A percentile compares a stretch with the other conserved stretches of the same genome.
These are phyloP conservation scores for Mychonastes homosphaera DNA, from an alignment of 139 green algal species.

Conservation along the genomic window DNA sequence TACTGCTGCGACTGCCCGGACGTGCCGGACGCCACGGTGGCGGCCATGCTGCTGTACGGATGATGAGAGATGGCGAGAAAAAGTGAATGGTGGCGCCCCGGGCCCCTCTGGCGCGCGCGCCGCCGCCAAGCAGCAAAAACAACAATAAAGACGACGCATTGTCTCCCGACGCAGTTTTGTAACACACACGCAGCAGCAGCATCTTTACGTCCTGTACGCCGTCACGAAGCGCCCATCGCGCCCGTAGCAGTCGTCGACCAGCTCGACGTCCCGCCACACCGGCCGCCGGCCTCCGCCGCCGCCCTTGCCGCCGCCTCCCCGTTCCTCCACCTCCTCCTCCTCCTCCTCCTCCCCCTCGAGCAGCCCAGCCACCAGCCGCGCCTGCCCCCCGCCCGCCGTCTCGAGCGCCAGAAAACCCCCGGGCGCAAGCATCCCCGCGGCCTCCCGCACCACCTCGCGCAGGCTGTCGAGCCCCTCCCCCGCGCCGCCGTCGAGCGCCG, in stretches of 20 bases:
- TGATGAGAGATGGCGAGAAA: too few species aligned
- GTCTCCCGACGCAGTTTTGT: too few species aligned
- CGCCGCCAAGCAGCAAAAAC: too few species aligned
- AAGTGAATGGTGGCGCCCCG: too few species aligned
- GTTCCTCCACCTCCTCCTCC: neutral
- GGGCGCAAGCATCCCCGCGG: constrained; percentile 13
- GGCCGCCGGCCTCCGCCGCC: too few species aligned
- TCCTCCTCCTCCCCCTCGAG: too few species aligned
- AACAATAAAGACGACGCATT: too few species aligned
- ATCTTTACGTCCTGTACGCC: too few species aligned
- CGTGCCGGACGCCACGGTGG: constrained; percentile 32
- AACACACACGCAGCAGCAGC: too few species aligned
- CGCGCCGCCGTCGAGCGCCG: constrained; percentile 69
- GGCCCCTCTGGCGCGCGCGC: too few species aligned
- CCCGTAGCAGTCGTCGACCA: constrained; percentile 36
- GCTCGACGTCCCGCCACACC: constrained; percentile 29
- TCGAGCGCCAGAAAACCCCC: too few species aligned
- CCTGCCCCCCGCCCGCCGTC: constrained; percentile 47
- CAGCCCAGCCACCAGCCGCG: constrained; percentile 26
- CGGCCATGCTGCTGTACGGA: constrained; percentile 31
- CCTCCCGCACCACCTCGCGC: constrained; percentile 15
- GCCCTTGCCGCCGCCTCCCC: neutral
- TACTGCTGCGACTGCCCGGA: constrained; percentile 5
- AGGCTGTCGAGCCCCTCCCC: constrained; percentile 52
- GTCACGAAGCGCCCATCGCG: constrained; percentile 54